Conservation (phyloP, 768 basidiomycete species). For the Strobilomyces dryophilus region DNA sequence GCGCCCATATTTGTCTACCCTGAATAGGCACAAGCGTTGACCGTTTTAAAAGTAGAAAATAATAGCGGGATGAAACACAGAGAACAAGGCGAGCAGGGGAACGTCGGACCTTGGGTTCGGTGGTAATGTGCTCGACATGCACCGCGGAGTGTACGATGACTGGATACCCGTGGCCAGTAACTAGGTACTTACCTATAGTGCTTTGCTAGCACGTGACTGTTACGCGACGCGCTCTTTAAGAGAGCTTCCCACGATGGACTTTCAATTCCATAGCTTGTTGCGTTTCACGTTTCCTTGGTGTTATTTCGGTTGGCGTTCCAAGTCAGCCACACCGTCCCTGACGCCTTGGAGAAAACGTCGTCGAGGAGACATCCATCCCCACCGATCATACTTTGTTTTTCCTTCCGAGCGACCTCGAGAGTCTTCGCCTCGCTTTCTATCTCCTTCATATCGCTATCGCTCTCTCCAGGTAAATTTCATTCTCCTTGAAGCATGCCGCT, state of each 20-base stretch:
- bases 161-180: background rate
- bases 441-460: slow-evolving; percentile 24
- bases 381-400: slow-evolving; percentile 16
- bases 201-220: slow-evolving; percentile 33
- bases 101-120: background rate
- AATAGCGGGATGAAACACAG: slow-evolving; percentile 3
- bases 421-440: slow-evolving; percentile 18
- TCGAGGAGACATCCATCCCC: slow-evolving; percentile 1
- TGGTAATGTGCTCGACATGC: background rate
- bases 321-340: slow-evolving; percentile 13
- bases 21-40: background rate
- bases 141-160: background rate
- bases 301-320: slow-evolving; percentile 17
- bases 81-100: background rate
- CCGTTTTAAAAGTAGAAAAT: background rate
- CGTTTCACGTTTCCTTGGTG: slow-evolving; percentile 25
- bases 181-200: background rate
- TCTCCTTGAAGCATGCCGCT: background rate
- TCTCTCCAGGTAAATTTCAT: slow-evolving; percentile 19
- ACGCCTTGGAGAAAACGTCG: slow-evolving; percentile 12
- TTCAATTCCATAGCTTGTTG: slow-evolving; percentile 23
- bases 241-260: slow-evolving; percentile 27
- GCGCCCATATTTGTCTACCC: background rate
- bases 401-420: slow-evolving; percentile 20
- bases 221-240: slow-evolving; percentile 38